Evolutionary conservation across 2,329 filamentous ascomycete genomes (phyloP), one percentile per base, ranked within the genome.

Genomic region (Botrytis pseudocinerea): DNA sequence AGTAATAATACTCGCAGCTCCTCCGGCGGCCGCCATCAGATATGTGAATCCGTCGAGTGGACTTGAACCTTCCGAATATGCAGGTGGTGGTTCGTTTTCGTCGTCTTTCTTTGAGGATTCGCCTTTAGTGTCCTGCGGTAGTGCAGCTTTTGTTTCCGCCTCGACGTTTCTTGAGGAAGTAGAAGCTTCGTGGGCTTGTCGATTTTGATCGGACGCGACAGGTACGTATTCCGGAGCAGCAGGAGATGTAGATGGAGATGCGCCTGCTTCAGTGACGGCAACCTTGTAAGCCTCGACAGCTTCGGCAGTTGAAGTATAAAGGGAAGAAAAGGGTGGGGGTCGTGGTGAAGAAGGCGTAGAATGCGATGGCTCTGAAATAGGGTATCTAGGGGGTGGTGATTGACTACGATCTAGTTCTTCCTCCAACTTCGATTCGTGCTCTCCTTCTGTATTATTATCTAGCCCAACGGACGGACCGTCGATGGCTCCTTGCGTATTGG

Each of bases 1-100:
- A 84, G 96, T 99, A 85, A 99, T 97, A 82, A 99, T 97, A 89
- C 96, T 98, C 86, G 95, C 92, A 79, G 95, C 93, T 85, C 95
- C 95, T 87, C 95, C 95, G 84, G 95, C 95, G 82, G 94, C 93
- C 84, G 96, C 95, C 96, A 99, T 99, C 82, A 97, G 90, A 89
- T 97, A 99, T 79, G 92, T 91, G 81, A 99, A 99, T 73, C 94
- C 93, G 75, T 92, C 89, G 82, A 99, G 90, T 76, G 96, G 96
- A 85, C 94, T 98, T 75, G 91, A 92, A 79, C 95, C 95, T 89
- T 98, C 95, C 78, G 93, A 94, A 83, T 99, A 99, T 73, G 96
- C 95, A 73, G 96, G 96, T 75, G 96, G 96, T 74, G 95, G 95
- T 85, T 98, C 96, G 83, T 90, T 89, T 84, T 98, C 95, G 82